Evolutionary conservation across 495 filamentous ascomycete species (phyloP).

Genomic region (Penicillium lagena): DNA sequence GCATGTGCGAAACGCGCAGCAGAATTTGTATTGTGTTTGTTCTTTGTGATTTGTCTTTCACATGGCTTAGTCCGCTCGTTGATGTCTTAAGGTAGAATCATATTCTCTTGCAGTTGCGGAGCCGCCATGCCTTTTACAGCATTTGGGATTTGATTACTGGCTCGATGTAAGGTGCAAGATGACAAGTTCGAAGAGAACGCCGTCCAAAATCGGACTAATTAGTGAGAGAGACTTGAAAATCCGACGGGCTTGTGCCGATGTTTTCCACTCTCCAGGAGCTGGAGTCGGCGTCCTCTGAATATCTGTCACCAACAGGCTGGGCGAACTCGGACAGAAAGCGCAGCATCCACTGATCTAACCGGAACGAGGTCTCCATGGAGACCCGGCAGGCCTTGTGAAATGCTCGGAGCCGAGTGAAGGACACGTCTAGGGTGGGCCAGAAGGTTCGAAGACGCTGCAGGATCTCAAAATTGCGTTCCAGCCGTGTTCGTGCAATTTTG

Average conservation of each 20-base stretch:
- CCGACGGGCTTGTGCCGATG: neutral
- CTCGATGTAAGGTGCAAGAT: no score
- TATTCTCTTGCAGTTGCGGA: no score
- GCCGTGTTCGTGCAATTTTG: conserved; percentile 11
- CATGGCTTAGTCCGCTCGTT: no score
- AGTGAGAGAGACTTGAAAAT: no score
- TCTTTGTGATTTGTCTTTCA: no score
- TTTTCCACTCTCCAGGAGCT: neutral
- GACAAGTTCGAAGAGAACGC: no score
- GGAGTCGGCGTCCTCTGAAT: neutral
- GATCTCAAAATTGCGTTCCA: conserved; percentile 35
- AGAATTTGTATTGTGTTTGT: no score
- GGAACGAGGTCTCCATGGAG: conserved; percentile 21
- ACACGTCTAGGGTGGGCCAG: conserved; percentile 33
- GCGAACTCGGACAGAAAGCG: conserved; percentile 28
- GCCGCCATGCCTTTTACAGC: no score
- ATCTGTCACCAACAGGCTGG: conserved; percentile 5
- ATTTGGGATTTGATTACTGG: no score
- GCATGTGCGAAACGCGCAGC: no score
- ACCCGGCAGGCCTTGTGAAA: conserved; percentile 32
- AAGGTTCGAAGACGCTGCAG: conserved; percentile 20
- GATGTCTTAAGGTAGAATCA: no score
- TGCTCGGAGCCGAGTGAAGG: conserved; percentile 22
- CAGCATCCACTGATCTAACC: conserved; percentile 38
- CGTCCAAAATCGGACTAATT: no score